A percentile compares a stretch with the other conserved stretches of the same genome.
Evolutionary conservation across 2,329 filamentous ascomycete genomes (phyloP).

Genomic region (Didymella pomorum): DNA sequence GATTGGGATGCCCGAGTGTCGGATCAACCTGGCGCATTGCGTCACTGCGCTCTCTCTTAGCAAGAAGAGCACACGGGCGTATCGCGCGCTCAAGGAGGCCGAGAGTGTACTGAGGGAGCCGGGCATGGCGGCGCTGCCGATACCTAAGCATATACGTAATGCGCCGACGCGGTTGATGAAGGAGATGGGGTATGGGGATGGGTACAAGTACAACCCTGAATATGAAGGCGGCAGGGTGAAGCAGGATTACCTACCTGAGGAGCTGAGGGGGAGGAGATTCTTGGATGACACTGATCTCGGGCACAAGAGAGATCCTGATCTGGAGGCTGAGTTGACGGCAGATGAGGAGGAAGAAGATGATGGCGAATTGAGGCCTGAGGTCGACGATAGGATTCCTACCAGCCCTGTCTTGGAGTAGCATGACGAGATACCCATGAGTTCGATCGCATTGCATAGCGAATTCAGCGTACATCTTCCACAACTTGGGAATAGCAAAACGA

Average conservation of each 20-base stretch:
- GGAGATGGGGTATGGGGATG: constrained; percentile 85
- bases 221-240: constrained; percentile 81
- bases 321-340: constrained; percentile 26
- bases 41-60: constrained; percentile 81
- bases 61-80: constrained; percentile 86
- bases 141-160: constrained; percentile 89
- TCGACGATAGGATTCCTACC: constrained; percentile 30
- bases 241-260: constrained; percentile 90
- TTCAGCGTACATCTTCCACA: no score
- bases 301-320: constrained; percentile 70
- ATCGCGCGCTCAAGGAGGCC: constrained; percentile 82
- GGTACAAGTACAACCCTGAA: constrained; percentile 97
- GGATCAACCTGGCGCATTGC: constrained; percentile 89
- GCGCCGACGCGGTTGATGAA: constrained; percentile 93
- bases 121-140: constrained; percentile 79
- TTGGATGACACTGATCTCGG: constrained; percentile 83
- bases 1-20: constrained; percentile 92
- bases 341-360: constrained; percentile 29
- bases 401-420: constrained; percentile 9
- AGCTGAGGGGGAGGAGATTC: constrained; percentile 74
- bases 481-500: no score
- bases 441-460: no score
- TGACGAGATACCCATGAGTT: no score
- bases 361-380: constrained; percentile 36
- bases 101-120: constrained; percentile 82